Evolutionary conservation across 306 rosid species (phyloP).

Genomic region (Lablab purpureus): DNA sequence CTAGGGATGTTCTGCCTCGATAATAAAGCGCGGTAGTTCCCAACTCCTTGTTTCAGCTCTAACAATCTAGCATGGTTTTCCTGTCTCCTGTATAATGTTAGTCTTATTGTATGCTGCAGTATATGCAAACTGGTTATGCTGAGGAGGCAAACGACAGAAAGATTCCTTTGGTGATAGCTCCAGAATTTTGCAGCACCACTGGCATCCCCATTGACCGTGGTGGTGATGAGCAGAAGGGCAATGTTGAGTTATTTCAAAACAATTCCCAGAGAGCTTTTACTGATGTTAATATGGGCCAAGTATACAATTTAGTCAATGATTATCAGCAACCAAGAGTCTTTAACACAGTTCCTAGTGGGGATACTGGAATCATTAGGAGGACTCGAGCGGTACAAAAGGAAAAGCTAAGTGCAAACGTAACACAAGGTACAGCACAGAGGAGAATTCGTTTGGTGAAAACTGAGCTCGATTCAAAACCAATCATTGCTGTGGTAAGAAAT

Average conservation of each 20-base stretch:
- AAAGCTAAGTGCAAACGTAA: constrained; percentile 19
- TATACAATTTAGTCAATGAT: constrained; percentile 24
- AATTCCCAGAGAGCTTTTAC: constrained; percentile 48
- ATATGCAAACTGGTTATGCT: constrained; percentile 31
- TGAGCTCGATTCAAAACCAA: constrained; percentile 52
- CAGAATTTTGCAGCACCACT: constrained; percentile 43
- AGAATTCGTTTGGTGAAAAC: constrained; percentile 56
- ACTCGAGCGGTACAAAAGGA: constrained; percentile 46
- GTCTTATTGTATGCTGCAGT: constrained; percentile 49
- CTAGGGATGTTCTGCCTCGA: constrained; percentile 29
- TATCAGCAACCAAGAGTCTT: constrained; percentile 50
- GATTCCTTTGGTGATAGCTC: constrained; percentile 44
- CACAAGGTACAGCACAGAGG: constrained; percentile 64
- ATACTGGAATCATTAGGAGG: constrained; percentile 57
- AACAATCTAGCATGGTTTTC: constrained; percentile 21
- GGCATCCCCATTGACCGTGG: constrained; percentile 12
- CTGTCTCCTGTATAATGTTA: constrained; percentile 31
- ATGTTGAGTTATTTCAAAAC: constrained; percentile 33
- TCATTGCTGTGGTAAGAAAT: constrained; percentile 59
- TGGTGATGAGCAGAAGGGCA: constrained; percentile 41
- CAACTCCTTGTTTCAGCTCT: constrained; percentile 31
- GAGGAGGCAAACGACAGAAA: constrained; percentile 46
- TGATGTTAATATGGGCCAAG: constrained; percentile 50
- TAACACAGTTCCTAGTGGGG: constrained; percentile 30
- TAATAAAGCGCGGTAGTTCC: background rate